Evolutionary conservation across 140 eudicot genomes (phyloP).

Genomic region (Cichorium intybus): DNA sequence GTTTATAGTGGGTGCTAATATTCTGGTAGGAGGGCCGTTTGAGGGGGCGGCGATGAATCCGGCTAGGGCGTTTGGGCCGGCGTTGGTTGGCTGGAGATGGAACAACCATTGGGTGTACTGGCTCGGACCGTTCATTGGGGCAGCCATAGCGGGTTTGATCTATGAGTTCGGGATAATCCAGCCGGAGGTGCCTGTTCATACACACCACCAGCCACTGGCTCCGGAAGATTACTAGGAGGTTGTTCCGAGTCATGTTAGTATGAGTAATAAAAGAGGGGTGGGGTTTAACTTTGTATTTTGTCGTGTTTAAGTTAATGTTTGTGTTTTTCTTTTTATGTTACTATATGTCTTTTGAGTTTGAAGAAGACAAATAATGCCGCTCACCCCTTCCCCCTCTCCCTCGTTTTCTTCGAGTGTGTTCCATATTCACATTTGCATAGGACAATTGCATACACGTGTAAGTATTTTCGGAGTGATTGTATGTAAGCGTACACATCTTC

Average conservation of each 20-base stretch:
- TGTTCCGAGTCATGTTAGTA: not conserved
- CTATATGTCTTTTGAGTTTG: not conserved
- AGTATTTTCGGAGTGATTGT: too few species aligned
- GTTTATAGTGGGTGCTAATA: conserved; percentile 71
- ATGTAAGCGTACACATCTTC: not conserved
- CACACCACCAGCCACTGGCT: conserved; percentile 87
- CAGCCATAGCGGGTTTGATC: conserved; percentile 59
- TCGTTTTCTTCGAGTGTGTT: not conserved
- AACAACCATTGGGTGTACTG: conserved; percentile 86
- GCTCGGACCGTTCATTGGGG: conserved; percentile 89
- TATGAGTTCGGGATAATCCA: conserved; percentile 79
- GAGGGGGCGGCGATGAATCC: conserved; percentile 92
- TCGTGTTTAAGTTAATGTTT: not conserved
- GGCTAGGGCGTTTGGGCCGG: conserved; percentile 92
- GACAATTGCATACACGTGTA: not conserved
- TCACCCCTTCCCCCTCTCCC: not conserved
- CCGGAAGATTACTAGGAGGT: conserved; percentile 76
- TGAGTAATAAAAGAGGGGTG: conserved; percentile 12
- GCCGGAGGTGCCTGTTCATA: conserved; percentile 41
- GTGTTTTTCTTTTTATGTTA: not conserved
- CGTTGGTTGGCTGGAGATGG: conserved; percentile 95
- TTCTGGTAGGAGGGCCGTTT: conserved; percentile 88
- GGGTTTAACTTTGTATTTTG: conserved; percentile 12
- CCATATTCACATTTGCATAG: not conserved
- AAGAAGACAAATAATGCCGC: conserved; percentile 11